Conservation (phyloP, 148 eudicot species). For the Silene uniflora region DNA sequence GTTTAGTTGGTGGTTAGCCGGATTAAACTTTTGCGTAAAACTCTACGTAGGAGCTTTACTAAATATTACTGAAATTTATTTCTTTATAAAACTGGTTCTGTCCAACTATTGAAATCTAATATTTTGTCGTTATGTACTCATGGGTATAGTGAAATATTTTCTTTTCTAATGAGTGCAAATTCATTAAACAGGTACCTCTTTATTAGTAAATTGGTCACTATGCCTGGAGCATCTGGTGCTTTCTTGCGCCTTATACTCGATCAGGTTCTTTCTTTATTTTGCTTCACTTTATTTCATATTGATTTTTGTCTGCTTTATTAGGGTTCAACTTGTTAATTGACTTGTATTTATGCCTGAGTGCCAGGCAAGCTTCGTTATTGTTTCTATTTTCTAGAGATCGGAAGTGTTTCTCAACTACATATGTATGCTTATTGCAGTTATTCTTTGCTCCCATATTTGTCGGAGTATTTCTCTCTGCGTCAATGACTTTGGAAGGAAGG, state of each 20-base stretch:
- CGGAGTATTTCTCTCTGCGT: constrained; percentile 64
- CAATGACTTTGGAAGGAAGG: constrained; percentile 76
- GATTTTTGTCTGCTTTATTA: constrained; percentile 11
- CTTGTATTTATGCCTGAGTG: neutral
- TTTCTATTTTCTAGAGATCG: constrained; percentile 2
- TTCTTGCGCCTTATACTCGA: constrained; percentile 58
- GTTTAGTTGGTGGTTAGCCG: constrained; percentile 7
- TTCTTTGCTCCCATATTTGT: constrained; percentile 78
- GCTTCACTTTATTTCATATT: neutral
- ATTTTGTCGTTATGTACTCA: neutral
- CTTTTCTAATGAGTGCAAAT: constrained; percentile 10
- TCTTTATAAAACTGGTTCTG: neutral
- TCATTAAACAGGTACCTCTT: constrained; percentile 46
- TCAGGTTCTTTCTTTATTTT: constrained; percentile 35
- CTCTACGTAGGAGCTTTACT: neutral
- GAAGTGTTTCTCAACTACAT: constrained; percentile 4
- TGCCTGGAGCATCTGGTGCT: constrained; percentile 62
- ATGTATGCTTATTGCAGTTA: constrained; percentile 49
- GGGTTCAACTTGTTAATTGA: neutral
- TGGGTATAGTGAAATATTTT: constrained; percentile 5
- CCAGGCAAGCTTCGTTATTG: neutral
- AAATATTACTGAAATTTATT: neutral
- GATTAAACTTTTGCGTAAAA: neutral
- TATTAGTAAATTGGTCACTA: constrained; percentile 51
- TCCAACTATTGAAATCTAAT: neutral